These are phyloP conservation scores for Dujonia santamariae DNA, from an alignment of 1,139 yeast genomes.

Conservation along the genomic window DNA sequence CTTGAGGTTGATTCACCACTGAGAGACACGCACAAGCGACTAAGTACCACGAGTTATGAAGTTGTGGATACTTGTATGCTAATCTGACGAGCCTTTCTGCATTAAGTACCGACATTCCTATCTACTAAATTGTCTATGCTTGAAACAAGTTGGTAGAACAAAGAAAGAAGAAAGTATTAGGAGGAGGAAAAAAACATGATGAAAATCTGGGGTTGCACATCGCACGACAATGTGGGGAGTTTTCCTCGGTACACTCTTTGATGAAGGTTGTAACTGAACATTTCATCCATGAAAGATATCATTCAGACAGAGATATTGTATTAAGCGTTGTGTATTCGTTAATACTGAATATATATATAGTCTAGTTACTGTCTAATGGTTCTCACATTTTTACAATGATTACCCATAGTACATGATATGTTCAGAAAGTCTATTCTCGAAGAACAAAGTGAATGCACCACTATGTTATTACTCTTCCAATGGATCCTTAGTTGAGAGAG, in stretches of 20 bases:
- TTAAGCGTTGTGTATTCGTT: too few species aligned
- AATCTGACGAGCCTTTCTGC: slow-evolving; percentile 61
- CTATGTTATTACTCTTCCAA: too few species aligned
- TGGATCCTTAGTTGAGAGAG: too few species aligned
- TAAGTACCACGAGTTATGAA: slow-evolving; percentile 61
- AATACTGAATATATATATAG: too few species aligned
- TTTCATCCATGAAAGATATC: too few species aligned
- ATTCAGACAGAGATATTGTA: not conserved
- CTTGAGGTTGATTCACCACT: slow-evolving; percentile 79
- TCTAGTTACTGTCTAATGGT: too few species aligned
- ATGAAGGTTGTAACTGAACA: too few species aligned
- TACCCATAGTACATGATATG: too few species aligned
- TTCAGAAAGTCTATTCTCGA: too few species aligned
- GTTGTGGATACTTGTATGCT: slow-evolving; percentile 48
- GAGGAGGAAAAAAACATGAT: not conserved
- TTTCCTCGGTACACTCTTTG: too few species aligned
- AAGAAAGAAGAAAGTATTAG: not conserved
- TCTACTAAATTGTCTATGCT: not conserved
- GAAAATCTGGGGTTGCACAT: slow-evolving; percentile 4
- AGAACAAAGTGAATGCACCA: too few species aligned
- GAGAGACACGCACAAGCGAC: slow-evolving; percentile 81
- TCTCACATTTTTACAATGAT: too few species aligned
- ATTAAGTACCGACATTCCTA: slow-evolving; percentile 7
- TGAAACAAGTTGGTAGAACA: not conserved
- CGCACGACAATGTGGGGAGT: slow-evolving; percentile 10